Percentiles rank a stretch among this genome's conserved stretches.
Evolutionary conservation across 768 basidiomycete species (phyloP).

Genomic region (Chalciporus sphaerocephalus): DNA sequence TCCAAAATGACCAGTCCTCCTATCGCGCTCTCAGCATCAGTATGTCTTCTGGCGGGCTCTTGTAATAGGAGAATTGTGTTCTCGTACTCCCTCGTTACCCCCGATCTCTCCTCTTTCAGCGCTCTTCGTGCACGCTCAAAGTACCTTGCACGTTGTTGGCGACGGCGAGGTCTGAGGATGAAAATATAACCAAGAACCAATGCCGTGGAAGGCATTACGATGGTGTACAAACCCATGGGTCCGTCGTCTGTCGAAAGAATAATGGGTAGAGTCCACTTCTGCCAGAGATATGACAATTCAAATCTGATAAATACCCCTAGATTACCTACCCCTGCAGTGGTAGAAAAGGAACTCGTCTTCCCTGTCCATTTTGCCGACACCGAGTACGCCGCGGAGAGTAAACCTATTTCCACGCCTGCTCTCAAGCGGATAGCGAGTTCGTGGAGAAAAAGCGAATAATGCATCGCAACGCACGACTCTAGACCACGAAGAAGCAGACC

Average conservation of each 20-base stretch:
- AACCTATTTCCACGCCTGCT: slow-evolving; percentile 44
- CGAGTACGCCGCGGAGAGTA: slow-evolving; percentile 41
- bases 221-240: slow-evolving; percentile 45
- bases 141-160: slow-evolving; percentile 52
- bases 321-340: slow-evolving; percentile 41
- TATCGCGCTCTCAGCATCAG: slow-evolving; percentile 57
- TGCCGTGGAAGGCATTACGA: slow-evolving; percentile 52
- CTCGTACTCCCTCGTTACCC: slow-evolving; percentile 57
- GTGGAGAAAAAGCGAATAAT: slow-evolving; percentile 48
- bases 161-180: slow-evolving; percentile 52
- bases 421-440: slow-evolving; percentile 56
- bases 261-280: slow-evolving; percentile 55
- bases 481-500: slow-evolving; percentile 47
- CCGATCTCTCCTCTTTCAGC: slow-evolving; percentile 60
- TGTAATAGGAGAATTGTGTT: slow-evolving; percentile 59
- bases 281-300: slow-evolving; percentile 52
- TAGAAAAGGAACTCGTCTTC: slow-evolving; percentile 40
- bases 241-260: slow-evolving; percentile 49
- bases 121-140: slow-evolving; percentile 61
- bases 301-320: slow-evolving; percentile 50
- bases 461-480: slow-evolving; percentile 46
- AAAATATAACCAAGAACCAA: slow-evolving; percentile 54
- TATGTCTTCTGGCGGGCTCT: slow-evolving; percentile 62
- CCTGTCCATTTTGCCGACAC: slow-evolving; percentile 49
- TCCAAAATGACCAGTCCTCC: slow-evolving; percentile 75